A percentile compares a stretch with the other conserved stretches of the same genome.
Evolutionary conservation across 2,329 filamentous ascomycete genomes (phyloP).

Genomic region (Zymoseptoria crescenta): DNA sequence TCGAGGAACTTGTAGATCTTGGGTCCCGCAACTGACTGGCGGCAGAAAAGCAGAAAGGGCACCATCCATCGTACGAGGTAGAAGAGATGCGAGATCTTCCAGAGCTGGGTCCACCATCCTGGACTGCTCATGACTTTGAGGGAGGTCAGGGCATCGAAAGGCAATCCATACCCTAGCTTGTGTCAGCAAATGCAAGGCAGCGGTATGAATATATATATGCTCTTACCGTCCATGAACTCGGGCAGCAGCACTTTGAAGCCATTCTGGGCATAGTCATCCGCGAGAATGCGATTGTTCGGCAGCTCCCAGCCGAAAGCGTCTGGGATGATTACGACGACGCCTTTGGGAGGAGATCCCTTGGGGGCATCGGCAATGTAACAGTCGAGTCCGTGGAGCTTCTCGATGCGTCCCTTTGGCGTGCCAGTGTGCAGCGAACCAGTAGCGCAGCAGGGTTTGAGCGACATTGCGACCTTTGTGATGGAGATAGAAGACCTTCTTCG

Average conservation of each 20-base stretch:
- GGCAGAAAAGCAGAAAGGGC: conserved; percentile 23
- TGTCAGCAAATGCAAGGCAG: neutral
- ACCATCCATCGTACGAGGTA: conserved; percentile 18
- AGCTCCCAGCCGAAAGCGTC: conserved; percentile 33
- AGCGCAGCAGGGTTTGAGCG: conserved; percentile 30
- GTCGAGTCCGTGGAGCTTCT: conserved; percentile 31
- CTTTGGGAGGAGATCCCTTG: conserved; percentile 25
- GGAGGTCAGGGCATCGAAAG: conserved; percentile 22
- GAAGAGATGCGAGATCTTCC: conserved; percentile 25
- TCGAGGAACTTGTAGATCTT: conserved; percentile 23
- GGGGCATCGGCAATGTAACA: conserved; percentile 32
- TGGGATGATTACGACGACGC: conserved; percentile 33
- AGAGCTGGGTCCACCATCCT: conserved; percentile 26
- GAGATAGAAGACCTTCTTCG: neutral
- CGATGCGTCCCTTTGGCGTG: conserved; percentile 27
- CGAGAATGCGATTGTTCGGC: conserved; percentile 32
- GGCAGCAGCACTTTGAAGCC: conserved; percentile 28
- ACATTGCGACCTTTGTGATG: conserved; percentile 9
- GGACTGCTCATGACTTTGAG: conserved; percentile 25
- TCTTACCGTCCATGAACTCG: conserved; percentile 31
- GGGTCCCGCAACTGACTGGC: conserved; percentile 22
- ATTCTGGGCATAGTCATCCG: conserved; percentile 30
- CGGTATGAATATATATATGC: too few relatives aligned
- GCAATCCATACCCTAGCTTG: conserved; percentile 21
- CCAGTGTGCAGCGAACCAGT: conserved; percentile 31